Conservation (phyloP, 2,329 filamentous ascomycete species). For the Colletotrichum simmondsii region DNA sequence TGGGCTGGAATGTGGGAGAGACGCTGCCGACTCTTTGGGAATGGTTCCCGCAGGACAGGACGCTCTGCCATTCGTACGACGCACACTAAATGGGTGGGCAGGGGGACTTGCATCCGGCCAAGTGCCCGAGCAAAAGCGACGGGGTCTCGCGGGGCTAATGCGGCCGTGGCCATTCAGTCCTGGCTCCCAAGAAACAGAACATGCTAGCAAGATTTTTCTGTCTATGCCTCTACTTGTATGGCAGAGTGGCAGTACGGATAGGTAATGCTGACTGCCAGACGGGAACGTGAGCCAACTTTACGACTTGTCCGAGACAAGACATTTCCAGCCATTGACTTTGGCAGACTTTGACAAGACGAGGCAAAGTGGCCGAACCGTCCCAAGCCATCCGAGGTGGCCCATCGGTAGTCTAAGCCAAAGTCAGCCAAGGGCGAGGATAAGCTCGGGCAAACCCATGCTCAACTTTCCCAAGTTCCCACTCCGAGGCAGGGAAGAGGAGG, state of each 20-base stretch:
- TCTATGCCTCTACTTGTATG: background rate
- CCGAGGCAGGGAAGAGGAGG: background rate
- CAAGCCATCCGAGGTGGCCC: constrained; percentile 15
- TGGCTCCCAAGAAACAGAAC: background rate
- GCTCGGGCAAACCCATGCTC: constrained; percentile 25
- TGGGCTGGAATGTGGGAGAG: constrained; percentile 20
- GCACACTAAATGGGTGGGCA: background rate
- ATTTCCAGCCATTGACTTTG: constrained; percentile 8
- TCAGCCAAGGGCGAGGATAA: constrained; percentile 29
- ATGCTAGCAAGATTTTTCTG: background rate
- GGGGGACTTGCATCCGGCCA: constrained; percentile 5
- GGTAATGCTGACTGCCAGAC: background rate
- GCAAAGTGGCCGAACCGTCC: background rate
- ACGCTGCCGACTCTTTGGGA: constrained; percentile 1
- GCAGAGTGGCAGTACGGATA: background rate
- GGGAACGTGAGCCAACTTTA: background rate
- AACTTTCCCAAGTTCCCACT: background rate
- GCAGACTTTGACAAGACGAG: background rate
- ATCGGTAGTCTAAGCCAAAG: constrained; percentile 23
- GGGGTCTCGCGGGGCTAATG: background rate
- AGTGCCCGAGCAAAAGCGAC: background rate
- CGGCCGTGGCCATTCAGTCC: background rate
- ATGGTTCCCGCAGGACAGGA: constrained; percentile 14
- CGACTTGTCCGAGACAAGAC: background rate
- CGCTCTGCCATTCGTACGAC: constrained; percentile 8